A percentile compares a stretch with the other conserved stretches of the same genome.
Evolutionary conservation across 2,329 filamentous ascomycete genomes (phyloP).

Genomic region (Microdochium trichocladiopsis): DNA sequence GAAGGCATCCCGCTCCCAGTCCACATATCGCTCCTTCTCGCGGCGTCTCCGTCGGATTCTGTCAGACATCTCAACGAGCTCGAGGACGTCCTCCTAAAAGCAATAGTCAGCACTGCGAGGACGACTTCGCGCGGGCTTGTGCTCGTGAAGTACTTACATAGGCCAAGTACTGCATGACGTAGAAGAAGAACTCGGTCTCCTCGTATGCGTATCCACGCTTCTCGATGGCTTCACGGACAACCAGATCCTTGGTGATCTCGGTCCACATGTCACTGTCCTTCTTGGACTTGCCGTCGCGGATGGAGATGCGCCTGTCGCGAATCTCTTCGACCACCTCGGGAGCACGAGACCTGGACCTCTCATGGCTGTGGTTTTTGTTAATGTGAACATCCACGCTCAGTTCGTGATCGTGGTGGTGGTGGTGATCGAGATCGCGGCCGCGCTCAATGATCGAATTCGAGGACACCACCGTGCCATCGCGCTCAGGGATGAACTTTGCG

Average conservation of each 20-base stretch:
- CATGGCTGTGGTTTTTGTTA: conserved; percentile 16
- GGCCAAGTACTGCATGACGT: conserved; percentile 83
- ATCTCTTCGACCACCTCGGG: conserved; percentile 47
- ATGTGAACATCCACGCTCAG: conserved; percentile 38
- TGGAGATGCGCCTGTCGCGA: conserved; percentile 39
- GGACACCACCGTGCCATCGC: conserved; percentile 41
- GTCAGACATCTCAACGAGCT: conserved; percentile 76
- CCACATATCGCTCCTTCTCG: conserved; percentile 43
- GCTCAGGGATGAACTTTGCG: conserved; percentile 66
- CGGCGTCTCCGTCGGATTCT: conserved; percentile 63
- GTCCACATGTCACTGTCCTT: conserved; percentile 77
- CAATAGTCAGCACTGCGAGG: conserved; percentile 23
- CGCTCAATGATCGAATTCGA: conserved; percentile 19
- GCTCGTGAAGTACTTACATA: conserved; percentile 57
- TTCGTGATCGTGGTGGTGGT: conserved; percentile 17
- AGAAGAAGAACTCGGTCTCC: conserved; percentile 84
- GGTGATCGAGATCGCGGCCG: conserved; percentile 23
- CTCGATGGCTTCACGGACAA: conserved; percentile 80
- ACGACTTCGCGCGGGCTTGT: neutral
- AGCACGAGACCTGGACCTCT: conserved; percentile 29
- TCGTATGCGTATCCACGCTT: conserved; percentile 80
- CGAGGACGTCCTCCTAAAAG: conserved; percentile 76
- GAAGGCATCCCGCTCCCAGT: conserved; percentile 49
- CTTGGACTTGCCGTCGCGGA: conserved; percentile 28
- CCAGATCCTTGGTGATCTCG: conserved; percentile 90